A percentile compares a stretch with the other conserved stretches of the same genome.
Conservation (phyloP, 2,329 filamentous ascomycete genomes). For the Stenocarpella maydis region DNA sequence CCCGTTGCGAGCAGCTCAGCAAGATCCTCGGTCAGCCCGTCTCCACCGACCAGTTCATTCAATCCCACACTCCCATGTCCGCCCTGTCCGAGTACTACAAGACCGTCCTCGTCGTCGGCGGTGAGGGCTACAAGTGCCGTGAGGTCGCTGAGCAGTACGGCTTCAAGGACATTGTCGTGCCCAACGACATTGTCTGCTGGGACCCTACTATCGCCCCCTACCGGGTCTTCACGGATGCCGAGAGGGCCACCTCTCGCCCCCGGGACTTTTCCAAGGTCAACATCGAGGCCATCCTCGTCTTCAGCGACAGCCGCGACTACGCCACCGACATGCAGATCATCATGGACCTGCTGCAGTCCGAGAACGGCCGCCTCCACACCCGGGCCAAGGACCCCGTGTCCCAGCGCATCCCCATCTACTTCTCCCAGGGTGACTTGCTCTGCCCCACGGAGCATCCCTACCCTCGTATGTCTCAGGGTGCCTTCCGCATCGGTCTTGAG, state of each 20-base stretch:
- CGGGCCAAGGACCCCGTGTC: constrained; percentile 70
- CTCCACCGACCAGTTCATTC: constrained; percentile 77
- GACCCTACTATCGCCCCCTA: constrained; percentile 75
- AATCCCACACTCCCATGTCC: constrained; percentile 80
- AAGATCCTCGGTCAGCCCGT: constrained; percentile 72
- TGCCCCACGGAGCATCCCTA: constrained; percentile 72
- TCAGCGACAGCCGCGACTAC: constrained; percentile 78
- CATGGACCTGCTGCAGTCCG: constrained; percentile 73
- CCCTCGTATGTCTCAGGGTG: constrained; percentile 76
- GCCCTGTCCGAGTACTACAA: constrained; percentile 79
- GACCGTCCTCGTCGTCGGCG: constrained; percentile 78
- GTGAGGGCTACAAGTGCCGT: constrained; percentile 77
- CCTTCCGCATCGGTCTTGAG: constrained; percentile 78
- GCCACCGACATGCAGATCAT: constrained; percentile 80
- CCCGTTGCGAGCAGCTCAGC: constrained; percentile 71
- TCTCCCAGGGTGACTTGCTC: constrained; percentile 54
- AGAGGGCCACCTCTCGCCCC: constrained; percentile 72
- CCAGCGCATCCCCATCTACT: constrained; percentile 78
- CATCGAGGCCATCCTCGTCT: constrained; percentile 79
- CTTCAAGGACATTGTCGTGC: constrained; percentile 76
- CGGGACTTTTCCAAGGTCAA: constrained; percentile 76
- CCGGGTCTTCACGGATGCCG: constrained; percentile 71
- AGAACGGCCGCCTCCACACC: constrained; percentile 73
- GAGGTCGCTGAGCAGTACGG: constrained; percentile 78
- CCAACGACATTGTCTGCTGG: constrained; percentile 77